These are phyloP conservation scores for Coemansia guatemalensis DNA, from an alignment of 192 early-diverging fungal species.

Conservation along the genomic window DNA sequence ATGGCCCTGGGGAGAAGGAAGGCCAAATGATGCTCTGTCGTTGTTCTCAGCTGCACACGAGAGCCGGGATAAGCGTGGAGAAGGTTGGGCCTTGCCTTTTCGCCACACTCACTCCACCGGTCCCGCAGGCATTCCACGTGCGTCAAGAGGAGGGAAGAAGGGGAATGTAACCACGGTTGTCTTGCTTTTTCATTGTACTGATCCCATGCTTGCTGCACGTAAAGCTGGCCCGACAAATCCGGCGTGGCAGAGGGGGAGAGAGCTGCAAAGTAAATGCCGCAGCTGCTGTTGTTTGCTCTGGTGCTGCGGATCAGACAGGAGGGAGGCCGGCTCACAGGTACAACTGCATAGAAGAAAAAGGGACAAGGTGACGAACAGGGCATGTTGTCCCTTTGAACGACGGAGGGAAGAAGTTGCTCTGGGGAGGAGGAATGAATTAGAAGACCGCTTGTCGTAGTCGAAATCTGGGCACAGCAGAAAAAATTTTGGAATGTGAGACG, in stretches of 20 bases:
- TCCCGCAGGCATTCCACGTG: not conserved
- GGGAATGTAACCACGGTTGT: not conserved
- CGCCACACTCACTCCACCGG: not conserved
- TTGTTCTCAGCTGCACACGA: not conserved
- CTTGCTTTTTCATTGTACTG: not conserved
- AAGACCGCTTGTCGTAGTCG: not conserved
- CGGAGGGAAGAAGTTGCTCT: too few species aligned
- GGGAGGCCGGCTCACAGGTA: not conserved
- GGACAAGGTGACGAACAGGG: not conserved
- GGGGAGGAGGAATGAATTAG: not conserved
- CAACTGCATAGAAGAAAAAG: not conserved
- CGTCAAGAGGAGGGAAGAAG: not conserved
- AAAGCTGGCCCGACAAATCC: not conserved
- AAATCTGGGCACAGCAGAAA: too few species aligned
- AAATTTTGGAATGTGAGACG: not conserved
- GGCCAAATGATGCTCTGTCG: not conserved
- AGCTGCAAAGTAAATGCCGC: not conserved
- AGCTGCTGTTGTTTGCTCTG: not conserved
- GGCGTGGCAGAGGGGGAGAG: not conserved
- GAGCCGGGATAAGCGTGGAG: not conserved
- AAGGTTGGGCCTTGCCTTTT: not conserved
- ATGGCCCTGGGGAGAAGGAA: not conserved
- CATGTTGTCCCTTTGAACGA: too few species aligned
- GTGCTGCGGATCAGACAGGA: not conserved
- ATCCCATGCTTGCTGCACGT: not conserved